Evolutionary conservation across 805 yeast species (phyloP), one percentile per base, ranked within the genome.

Genomic region (Yamadazyma akitaensis): DNA sequence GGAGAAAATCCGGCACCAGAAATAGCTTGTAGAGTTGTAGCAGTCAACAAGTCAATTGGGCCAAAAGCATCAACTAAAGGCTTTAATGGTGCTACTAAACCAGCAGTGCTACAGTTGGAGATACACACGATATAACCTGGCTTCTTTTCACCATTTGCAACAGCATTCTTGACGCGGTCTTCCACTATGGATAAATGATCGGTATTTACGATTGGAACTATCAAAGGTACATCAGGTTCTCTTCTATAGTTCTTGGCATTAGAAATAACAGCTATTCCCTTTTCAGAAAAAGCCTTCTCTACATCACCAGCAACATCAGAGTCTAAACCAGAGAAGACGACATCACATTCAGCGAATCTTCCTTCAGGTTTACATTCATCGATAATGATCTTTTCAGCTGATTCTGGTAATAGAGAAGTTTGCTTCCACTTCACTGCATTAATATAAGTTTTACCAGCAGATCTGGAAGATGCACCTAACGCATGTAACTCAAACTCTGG

Each of bases 1-100:
- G 99, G 99, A 9, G 96, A 87, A 66, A 88, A 94, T 2, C 99
- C 99, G 18, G 96, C 99, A 58, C 99, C 99, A 3, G 98, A 91
- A 54, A 94, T 88, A 33, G 99, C 99, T 68, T 94, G 99, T 67
- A 94, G 69, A 13, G 99, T 94, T 46, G 97, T 88, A 41, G 96
- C 80, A 12, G 96, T 84, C 56, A 92, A 78, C 19, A 83, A 77
- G 49, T 88, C 91, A 50, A 94, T 80, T 38, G 98, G 97, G 41
- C 98, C 99, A 62, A 88, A 92, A 42, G 74, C 68, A 49, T 90
- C 96, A 43, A 85, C 86, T 59, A 94, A 76, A n/a, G 99, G 98
- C 64, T 88, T 89, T 63, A 94, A 76, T 41, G 98, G 98, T 12
- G 97, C 97, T 17, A 94, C 98, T 47, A 94, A 76, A 36, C 98